Evolutionary conservation across 1,139 yeast species (phyloP).

Genomic region (Candida sojae): DNA sequence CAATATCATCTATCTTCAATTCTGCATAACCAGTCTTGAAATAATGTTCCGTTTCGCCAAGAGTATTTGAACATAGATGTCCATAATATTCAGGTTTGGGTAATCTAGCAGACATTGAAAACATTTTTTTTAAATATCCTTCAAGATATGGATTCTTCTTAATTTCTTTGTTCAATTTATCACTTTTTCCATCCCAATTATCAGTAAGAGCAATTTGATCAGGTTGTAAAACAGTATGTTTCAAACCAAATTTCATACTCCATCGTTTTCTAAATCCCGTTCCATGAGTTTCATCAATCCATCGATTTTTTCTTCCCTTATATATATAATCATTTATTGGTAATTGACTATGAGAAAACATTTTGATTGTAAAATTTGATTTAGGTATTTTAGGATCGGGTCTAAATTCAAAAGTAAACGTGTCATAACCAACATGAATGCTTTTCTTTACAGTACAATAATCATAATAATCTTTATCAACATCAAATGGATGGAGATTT

Average conservation of each 20-base stretch:
- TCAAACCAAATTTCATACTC: conserved; percentile 13
- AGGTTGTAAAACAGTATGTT: conserved; percentile 8
- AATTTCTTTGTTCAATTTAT: conserved; percentile 8
- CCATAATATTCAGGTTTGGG: conserved; percentile 15
- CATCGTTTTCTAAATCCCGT: conserved; percentile 7
- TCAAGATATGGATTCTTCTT: conserved; percentile 12
- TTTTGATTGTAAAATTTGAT: conserved; percentile 9
- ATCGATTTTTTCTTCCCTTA: conserved; percentile 12
- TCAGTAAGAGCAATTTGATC: conserved; percentile 13
- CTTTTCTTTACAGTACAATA: conserved; percentile 11
- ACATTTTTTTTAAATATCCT: conserved; percentile 6
- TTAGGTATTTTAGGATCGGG: conserved; percentile 12
- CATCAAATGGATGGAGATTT: conserved; percentile 12
- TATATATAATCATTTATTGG: conserved; percentile 16
- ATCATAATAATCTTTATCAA: conserved; percentile 11
- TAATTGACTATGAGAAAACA: conserved; percentile 13
- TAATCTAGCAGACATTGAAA: conserved; percentile 7
- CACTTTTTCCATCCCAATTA: conserved; percentile 15
- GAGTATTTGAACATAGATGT: conserved; percentile 3
- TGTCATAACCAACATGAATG: conserved; percentile 12
- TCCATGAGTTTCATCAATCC: conserved; percentile 13
- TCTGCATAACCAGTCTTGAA: conserved; percentile 14
- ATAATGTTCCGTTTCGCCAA: conserved; percentile 12
- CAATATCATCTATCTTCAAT: conserved; percentile 11
- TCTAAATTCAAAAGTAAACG: conserved; percentile 12